Percentiles rank a stretch among this genome's conserved stretches.
phyloP scores from a whole-genome alignment of 192 early-diverging fungal species.

The Lobulomyces angularis region DNA sequence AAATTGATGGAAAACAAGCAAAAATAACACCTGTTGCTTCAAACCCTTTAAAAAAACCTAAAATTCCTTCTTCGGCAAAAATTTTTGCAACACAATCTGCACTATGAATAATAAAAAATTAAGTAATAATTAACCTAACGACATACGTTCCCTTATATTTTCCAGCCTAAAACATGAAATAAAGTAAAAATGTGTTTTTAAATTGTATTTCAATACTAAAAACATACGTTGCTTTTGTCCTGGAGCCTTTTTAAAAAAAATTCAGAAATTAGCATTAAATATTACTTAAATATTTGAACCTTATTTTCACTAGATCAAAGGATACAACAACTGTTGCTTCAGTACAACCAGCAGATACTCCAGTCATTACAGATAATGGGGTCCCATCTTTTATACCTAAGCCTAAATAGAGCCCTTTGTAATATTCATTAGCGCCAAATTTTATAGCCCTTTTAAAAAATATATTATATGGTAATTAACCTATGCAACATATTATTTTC shows the following conservation, averaged over 20 bases:
- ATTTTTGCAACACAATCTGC: slow-evolving; percentile 70
- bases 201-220: not conserved
- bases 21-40: too few species aligned
- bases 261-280: too few species aligned
- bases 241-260: too few species aligned
- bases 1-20: too few species aligned
- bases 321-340: slow-evolving; percentile 84
- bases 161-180: slow-evolving; percentile 39
- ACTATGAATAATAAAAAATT: too few species aligned
- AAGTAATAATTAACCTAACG: too few species aligned
- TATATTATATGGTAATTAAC: too few species aligned
- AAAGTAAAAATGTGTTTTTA: not conserved
- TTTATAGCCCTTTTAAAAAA: slow-evolving; percentile 96
- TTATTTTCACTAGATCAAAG: slow-evolving; percentile 90
- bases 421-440: slow-evolving; percentile 89
- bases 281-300: slow-evolving; percentile 13
- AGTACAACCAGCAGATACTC: slow-evolving; percentile 80
- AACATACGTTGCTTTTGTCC: slow-evolving; percentile 66
- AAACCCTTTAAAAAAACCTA: slow-evolving; percentile 79
- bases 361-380: slow-evolving; percentile 66
- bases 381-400: slow-evolving; percentile 57
- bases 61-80: slow-evolving; percentile 60
- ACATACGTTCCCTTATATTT: slow-evolving; percentile 63
- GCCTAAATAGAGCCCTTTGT: slow-evolving; percentile 27
- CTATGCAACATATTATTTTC: too few species aligned